Evolutionary conservation across 2,329 filamentous ascomycete genomes (phyloP).

Genomic region (Exophiala sp.): DNA sequence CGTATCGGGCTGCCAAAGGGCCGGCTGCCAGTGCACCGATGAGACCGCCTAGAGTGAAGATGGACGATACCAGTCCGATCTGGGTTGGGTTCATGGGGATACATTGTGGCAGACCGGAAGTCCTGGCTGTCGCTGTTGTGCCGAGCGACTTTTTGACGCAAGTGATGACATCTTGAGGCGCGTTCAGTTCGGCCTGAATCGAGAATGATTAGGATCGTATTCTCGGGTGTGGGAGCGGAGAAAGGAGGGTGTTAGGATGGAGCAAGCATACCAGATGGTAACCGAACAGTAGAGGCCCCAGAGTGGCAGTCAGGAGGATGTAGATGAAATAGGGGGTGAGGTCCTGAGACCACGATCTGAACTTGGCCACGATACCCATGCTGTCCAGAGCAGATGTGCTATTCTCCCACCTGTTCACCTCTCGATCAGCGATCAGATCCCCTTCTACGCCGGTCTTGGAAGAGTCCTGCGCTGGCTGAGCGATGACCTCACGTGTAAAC

Average conservation of each 20-base stretch:
- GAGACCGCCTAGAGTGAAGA: slow-evolving; percentile 86
- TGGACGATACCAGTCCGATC: slow-evolving; percentile 84
- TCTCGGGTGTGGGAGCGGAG: not conserved
- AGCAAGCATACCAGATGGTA: slow-evolving; percentile 68
- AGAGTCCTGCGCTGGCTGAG: too few species aligned
- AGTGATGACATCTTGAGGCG: slow-evolving; percentile 86
- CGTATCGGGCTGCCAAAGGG: slow-evolving; percentile 67
- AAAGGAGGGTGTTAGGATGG: not conserved
- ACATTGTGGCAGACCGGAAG: slow-evolving; percentile 63
- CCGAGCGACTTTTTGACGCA: slow-evolving; percentile 61
- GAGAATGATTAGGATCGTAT: not conserved
- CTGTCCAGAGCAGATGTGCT: too few species aligned
- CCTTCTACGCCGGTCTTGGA: too few species aligned
- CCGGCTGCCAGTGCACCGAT: slow-evolving; percentile 75
- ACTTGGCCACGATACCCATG: slow-evolving; percentile 19
- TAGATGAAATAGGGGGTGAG: slow-evolving; percentile 63
- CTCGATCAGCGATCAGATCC: too few species aligned
- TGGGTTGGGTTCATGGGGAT: slow-evolving; percentile 79
- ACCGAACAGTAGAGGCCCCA: slow-evolving; percentile 89
- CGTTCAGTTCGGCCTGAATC: slow-evolving; percentile 80
- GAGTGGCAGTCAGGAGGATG: slow-evolving; percentile 66
- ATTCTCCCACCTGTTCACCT: too few species aligned
- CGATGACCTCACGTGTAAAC: too few species aligned
- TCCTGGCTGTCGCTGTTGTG: slow-evolving; percentile 34
- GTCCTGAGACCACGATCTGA: slow-evolving; percentile 20